phyloP scores from a whole-genome alignment of 2,329 filamentous ascomycete species.

The Diaporthe ampelina region DNA sequence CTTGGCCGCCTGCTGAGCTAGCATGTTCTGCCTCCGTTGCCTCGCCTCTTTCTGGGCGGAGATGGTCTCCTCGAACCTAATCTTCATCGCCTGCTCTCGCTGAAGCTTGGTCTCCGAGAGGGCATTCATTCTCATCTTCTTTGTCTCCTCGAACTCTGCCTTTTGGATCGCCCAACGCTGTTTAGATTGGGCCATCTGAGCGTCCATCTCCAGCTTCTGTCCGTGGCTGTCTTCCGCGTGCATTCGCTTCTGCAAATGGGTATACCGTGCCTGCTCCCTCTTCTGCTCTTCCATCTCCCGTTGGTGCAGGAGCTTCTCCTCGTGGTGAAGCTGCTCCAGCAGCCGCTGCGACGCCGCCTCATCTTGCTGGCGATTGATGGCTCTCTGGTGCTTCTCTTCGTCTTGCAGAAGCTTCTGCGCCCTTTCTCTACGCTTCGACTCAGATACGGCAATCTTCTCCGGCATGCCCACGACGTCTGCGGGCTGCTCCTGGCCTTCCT shows the following conservation, averaged over 20 bases:
- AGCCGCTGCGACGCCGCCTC: background rate
- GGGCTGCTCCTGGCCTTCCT: background rate
- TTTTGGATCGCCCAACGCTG: background rate
- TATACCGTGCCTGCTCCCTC: background rate
- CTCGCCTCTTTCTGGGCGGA: background rate
- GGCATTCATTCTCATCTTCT: background rate
- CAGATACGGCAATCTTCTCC: background rate
- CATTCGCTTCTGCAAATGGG: background rate
- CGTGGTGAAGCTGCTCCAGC: background rate
- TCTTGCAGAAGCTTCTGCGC: background rate
- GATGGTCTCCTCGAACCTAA: background rate
- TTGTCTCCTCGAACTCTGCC: background rate
- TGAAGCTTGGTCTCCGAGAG: background rate
- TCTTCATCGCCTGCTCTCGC: background rate
- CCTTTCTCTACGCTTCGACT: background rate
- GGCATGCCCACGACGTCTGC: background rate
- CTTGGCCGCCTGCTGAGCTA: background rate
- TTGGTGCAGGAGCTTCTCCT: background rate
- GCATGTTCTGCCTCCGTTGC: background rate
- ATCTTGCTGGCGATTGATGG: background rate
- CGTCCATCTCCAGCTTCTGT: background rate
- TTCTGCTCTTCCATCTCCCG: constrained; percentile 5
- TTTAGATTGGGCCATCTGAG: background rate
- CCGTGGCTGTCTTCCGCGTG: background rate
- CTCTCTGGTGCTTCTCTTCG: background rate